Conservation (phyloP, 805 yeast genomes). For the Candida coquimbonensis region DNA sequence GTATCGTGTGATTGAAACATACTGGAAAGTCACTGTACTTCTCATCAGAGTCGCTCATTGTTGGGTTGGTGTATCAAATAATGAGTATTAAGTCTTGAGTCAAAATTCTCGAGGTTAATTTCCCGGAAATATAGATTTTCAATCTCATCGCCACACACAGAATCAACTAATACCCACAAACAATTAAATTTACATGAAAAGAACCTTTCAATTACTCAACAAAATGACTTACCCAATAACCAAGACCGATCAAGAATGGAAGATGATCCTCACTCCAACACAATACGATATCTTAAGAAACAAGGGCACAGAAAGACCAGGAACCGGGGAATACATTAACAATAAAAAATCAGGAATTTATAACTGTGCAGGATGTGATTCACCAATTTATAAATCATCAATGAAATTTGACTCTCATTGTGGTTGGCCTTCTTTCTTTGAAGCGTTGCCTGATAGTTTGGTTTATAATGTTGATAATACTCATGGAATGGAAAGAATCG, state of each 20-base stretch:
- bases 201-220: not conserved
- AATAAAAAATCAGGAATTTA: conserved; percentile 56
- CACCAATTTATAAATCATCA: conserved; percentile 70
- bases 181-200: not conserved
- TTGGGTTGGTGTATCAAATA: too few relatives aligned
- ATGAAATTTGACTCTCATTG: conserved; percentile 88
- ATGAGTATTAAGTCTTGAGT: too few relatives aligned
- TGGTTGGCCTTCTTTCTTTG: conserved; percentile 98
- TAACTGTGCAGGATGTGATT: conserved; percentile 78
- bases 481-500: conserved; percentile 78
- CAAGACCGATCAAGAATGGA: conserved; percentile 60
- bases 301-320: conserved; percentile 41
- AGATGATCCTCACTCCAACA: conserved; percentile 63
- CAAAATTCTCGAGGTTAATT: too few relatives aligned
- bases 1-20: too few relatives aligned
- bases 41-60: too few relatives aligned
- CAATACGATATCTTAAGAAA: conserved; percentile 76
- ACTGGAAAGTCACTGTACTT: conserved; percentile 20
- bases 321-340: conserved; percentile 33
- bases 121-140: too few relatives aligned
- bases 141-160: too few relatives aligned
- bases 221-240: conserved; percentile 2
- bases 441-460: conserved; percentile 79
- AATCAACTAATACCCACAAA: too few relatives aligned
- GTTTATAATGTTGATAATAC: conserved; percentile 51